These are phyloP conservation scores for Brassica incana DNA, from an alignment of 345 rosid species.

Conservation along the genomic window DNA sequence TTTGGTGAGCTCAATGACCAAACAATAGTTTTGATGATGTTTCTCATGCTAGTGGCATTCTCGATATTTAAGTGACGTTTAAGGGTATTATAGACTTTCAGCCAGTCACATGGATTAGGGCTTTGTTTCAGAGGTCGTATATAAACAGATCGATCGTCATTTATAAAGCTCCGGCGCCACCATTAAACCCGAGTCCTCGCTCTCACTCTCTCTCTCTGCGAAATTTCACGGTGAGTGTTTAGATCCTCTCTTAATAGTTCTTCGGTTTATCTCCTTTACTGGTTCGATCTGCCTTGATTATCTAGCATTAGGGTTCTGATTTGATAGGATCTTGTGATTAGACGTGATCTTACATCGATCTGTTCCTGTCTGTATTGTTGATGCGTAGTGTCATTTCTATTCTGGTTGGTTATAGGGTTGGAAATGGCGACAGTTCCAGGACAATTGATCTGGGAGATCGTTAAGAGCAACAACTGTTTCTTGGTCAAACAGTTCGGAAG, in stretches of 20 bases:
- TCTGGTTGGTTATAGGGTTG: slow-evolving; percentile 1
- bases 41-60: not conserved
- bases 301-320: not conserved
- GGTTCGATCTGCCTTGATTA: not conserved
- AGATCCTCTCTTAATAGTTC: not conserved
- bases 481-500: slow-evolving; percentile 76
- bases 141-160: slow-evolving; percentile 29
- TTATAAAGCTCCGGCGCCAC: slow-evolving; percentile 36
- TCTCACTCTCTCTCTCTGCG: not conserved
- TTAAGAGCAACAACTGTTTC: slow-evolving; percentile 73
- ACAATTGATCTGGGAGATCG: slow-evolving; percentile 77
- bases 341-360: not conserved
- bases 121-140: slow-evolving; percentile 12
- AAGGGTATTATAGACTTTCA: slow-evolving; percentile 10
- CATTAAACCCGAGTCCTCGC: slow-evolving; percentile 1
- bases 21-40: not conserved
- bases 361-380: not conserved
- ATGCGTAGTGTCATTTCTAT: not conserved
- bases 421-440: slow-evolving; percentile 77
- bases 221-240: slow-evolving; percentile 25
- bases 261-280: not conserved
- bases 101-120: not conserved
- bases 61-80: not conserved
- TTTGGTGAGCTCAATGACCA: not conserved
- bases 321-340: not conserved